These are phyloP conservation scores for Aspergillus hancockii DNA, from an alignment of 495 filamentous ascomycete species.

Conservation along the genomic window DNA sequence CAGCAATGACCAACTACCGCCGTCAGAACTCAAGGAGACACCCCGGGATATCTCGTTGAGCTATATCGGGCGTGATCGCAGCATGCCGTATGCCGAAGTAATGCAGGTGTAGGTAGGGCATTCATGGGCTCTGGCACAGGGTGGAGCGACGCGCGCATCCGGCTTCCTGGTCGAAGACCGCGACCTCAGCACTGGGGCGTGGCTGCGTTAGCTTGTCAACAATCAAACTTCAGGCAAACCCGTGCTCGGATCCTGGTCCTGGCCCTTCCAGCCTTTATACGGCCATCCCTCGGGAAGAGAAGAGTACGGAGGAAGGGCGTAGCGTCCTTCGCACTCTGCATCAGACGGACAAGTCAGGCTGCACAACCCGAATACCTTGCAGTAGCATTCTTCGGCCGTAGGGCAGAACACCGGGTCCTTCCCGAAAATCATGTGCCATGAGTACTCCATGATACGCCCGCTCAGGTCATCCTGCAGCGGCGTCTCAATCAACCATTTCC, in stretches of 20 bases:
- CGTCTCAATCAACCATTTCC: constrained; percentile 62
- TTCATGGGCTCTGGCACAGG: neutral
- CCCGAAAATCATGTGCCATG: constrained; percentile 67
- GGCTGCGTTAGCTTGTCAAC: neutral
- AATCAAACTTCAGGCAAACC: constrained; percentile 34
- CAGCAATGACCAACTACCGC: neutral
- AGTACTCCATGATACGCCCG: constrained; percentile 72
- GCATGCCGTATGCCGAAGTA: neutral
- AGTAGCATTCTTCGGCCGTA: constrained; percentile 58
- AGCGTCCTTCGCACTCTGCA: constrained; percentile 43
- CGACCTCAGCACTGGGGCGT: neutral
- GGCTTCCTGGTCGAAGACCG: neutral
- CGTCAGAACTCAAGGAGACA: neutral
- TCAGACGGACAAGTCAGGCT: constrained; percentile 43
- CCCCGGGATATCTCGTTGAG: neutral
- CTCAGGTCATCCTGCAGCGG: constrained; percentile 54
- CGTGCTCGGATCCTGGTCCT: constrained; percentile 40
- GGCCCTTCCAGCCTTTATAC: constrained; percentile 51
- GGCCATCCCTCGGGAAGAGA: constrained; percentile 53
- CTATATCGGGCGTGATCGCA: neutral
- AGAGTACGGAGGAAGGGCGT: constrained; percentile 48
- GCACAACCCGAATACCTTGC: constrained; percentile 64
- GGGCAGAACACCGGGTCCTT: constrained; percentile 58
- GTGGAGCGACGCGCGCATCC: neutral
- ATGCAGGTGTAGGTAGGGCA: neutral